Conservation (phyloP, 2,329 filamentous ascomycete species). For the Fusarium hostae region DNA sequence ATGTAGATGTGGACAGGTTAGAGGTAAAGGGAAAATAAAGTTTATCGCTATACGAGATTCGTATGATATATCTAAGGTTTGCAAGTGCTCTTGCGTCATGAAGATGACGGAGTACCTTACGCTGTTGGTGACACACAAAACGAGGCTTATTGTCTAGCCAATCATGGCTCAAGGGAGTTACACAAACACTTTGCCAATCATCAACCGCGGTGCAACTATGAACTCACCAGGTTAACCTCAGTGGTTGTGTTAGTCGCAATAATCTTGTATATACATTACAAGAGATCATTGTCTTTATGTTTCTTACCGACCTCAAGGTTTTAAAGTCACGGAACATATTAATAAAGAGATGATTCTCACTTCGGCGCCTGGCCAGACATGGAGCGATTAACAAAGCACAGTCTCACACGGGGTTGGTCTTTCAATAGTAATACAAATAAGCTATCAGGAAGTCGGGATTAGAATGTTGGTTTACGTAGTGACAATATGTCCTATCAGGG, state of each 20-base stretch:
- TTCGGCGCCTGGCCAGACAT: neutral
- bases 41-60: neutral
- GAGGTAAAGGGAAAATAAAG: neutral
- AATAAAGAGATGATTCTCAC: neutral
- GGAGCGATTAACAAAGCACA: neutral
- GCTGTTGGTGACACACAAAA: neutral
- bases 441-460: neutral
- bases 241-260: neutral
- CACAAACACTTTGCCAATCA: too few species aligned
- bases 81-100: neutral
- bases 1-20: neutral
- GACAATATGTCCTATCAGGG: neutral
- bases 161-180: neutral
- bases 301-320: neutral
- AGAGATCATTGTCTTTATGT: neutral
- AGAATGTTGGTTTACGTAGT: neutral
- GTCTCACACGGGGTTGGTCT: neutral
- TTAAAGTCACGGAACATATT: fast-evolving
- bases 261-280: neutral
- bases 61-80: neutral
- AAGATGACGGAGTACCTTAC: neutral
- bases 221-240: neutral
- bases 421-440: neutral
- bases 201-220: too few species aligned
- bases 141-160: neutral